A percentile compares a stretch with the other conserved stretches of the same genome.
Evolutionary conservation across 768 basidiomycete species (phyloP).

Genomic region (Mycena belliarum): DNA sequence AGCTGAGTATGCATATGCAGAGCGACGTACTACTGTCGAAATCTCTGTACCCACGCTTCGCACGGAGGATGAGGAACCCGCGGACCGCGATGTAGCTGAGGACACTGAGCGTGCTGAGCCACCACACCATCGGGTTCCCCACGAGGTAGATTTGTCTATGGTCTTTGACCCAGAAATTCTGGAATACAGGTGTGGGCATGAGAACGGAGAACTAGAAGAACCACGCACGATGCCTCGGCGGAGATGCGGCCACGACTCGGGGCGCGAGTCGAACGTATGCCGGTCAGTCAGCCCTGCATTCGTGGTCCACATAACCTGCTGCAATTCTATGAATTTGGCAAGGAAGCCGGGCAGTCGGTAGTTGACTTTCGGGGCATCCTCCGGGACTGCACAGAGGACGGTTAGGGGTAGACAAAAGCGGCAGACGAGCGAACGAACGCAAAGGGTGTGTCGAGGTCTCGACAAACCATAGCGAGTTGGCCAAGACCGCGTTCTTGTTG

Average conservation of each 20-base stretch:
- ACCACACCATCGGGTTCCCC: conserved; percentile 96
- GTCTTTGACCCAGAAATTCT: conserved; percentile 99
- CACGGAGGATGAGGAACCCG: conserved; percentile 80
- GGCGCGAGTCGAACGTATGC: conserved; percentile 95
- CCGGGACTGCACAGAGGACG: conserved; percentile 52
- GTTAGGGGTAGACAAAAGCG: not conserved
- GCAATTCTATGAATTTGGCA: conserved; percentile 86
- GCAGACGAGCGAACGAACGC: conserved; percentile 37
- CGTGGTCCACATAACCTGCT: conserved; percentile 95
- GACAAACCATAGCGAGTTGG: conserved; percentile 91
- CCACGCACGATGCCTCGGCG: conserved; percentile 86
- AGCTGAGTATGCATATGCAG: not conserved
- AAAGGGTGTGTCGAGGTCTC: conserved; percentile 82
- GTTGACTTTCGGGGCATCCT: conserved; percentile 79
- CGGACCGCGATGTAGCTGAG: conserved; percentile 66
- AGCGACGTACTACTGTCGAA: conserved; percentile 81
- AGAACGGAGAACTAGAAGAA: not conserved
- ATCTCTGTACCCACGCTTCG: conserved; percentile 88
- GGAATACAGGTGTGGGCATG: conserved; percentile 7
- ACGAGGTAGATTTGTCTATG: conserved; percentile 93
- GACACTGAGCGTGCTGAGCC: conserved; percentile 74
- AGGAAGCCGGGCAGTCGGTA: conserved; percentile 90
- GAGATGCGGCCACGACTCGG: conserved; percentile 86
- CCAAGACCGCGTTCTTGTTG: conserved; percentile 92
- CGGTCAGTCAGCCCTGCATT: conserved; percentile 95